Evolutionary conservation across 2,329 filamentous ascomycete genomes (phyloP).

Genomic region (Arthroderma sp.): DNA sequence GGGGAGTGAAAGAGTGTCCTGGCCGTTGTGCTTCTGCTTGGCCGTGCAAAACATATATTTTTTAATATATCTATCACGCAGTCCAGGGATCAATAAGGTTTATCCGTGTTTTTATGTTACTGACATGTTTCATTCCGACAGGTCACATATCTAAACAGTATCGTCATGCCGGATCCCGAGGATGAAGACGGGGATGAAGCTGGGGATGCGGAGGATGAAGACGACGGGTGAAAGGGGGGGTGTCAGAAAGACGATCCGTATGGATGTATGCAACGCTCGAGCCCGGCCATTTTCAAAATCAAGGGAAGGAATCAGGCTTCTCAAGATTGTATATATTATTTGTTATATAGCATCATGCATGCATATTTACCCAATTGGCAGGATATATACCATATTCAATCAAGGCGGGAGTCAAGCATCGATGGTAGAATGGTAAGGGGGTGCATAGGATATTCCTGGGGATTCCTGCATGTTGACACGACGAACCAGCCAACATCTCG

Average conservation of each 20-base stretch:
- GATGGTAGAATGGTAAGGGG: no score
- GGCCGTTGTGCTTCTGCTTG: conserved; percentile 7
- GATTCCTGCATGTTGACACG: no score
- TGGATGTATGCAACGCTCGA: conserved; percentile 1
- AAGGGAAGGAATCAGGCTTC: background rate
- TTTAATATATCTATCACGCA: background rate
- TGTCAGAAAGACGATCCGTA: background rate
- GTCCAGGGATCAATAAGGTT: background rate
- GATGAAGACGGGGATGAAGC: conserved; percentile 34
- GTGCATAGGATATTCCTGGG: no score
- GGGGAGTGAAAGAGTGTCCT: background rate
- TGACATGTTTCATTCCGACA: conserved; percentile 23
- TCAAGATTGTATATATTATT: background rate
- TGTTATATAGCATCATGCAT: conserved; percentile 1
- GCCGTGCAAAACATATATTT: conserved; percentile 3
- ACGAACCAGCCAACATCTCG: no score
- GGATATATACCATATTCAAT: no score
- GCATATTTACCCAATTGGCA: background rate
- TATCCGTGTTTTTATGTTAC: conserved; percentile 6
- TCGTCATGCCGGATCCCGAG: conserved; percentile 60
- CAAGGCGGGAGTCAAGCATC: no score
- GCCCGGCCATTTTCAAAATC: background rate
- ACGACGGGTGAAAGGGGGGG: background rate
- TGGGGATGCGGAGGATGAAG: conserved; percentile 13
- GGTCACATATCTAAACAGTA: conserved; percentile 59